Evolutionary conservation across 371 early-diverging fungal species (phyloP).

Genomic region (Capillidium rhysosporum): DNA sequence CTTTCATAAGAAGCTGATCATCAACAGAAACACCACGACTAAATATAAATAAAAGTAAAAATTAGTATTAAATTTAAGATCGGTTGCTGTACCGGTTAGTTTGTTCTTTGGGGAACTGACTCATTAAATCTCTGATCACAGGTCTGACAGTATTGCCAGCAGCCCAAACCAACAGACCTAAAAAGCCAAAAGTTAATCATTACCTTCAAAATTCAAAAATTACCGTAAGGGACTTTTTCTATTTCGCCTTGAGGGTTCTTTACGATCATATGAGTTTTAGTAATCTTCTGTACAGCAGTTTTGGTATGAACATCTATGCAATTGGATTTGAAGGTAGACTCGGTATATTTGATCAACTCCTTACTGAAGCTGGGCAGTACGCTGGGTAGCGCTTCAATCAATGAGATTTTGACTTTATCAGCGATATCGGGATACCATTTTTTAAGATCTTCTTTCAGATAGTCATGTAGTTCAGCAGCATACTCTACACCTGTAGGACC

Average conservation of each 20-base stretch:
- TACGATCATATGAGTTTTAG: constrained; percentile 54
- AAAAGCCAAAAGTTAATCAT: not conserved
- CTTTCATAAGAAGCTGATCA: constrained; percentile 57
- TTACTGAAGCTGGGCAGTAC: constrained; percentile 79
- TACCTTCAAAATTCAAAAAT: not conserved
- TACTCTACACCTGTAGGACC: constrained; percentile 93
- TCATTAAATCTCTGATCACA: constrained; percentile 47
- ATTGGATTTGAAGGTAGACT: constrained; percentile 64
- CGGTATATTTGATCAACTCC: constrained; percentile 76
- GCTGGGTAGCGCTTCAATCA: constrained; percentile 71
- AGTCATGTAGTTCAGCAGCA: constrained; percentile 87
- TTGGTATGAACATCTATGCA: constrained; percentile 67
- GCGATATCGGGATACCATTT: constrained; percentile 71
- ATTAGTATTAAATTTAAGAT: not conserved
- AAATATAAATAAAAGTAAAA: not conserved
- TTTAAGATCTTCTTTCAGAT: constrained; percentile 60
- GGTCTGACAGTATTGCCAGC: constrained; percentile 84
- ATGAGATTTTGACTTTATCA: constrained; percentile 67
- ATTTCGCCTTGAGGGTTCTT: constrained; percentile 41
- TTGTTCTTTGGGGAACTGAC: constrained; percentile 43
- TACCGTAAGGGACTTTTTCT: constrained; percentile 58
- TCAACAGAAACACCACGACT: constrained; percentile 66
- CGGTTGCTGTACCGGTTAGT: constrained; percentile 23
- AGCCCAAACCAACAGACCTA: constrained; percentile 66
- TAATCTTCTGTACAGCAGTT: constrained; percentile 78